Evolutionary conservation across 2,329 filamentous ascomycete genomes (phyloP), one percentile per base, ranked within the genome.

Genomic region (Stemphylium lycopersici): DNA sequence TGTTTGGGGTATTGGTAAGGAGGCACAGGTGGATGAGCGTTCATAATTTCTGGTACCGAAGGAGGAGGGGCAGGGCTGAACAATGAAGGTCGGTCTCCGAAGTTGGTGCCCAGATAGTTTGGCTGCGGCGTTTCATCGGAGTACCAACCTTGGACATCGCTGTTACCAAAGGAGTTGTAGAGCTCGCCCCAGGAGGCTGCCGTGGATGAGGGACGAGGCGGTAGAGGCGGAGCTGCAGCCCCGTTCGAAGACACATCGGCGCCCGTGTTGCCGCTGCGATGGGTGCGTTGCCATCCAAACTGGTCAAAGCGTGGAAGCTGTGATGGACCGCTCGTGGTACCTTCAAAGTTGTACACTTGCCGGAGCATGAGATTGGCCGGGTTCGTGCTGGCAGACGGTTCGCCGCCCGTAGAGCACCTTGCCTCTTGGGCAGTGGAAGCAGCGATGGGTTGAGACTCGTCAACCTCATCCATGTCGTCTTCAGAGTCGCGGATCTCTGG

Each of bases 171-270:
- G n/a, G 44, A 32, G 26, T 58, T 57, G n/a, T 55, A 57, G 12
- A 33, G 8, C 11, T 43, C 32, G 18, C 45, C 32, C 55, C 55
- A 68, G 1, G 46, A 44, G 34, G 60, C 38, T 15, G 43, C 38
- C 34, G 47, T 58, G 3, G 61, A 40, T 42, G 59, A 40, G 12
- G 59, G 57, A 8, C 63, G 63, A 37, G 66, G 63, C 12, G 65
- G 63, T 4, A 66, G 49, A 38, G 62, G 54, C 13, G 62, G 56
- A 31, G 58, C 55, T n/a, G 37, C 32, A 22, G 37, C 22, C 24
- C 32, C 37, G 4, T 55, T 48, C 6, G 36, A 37, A 8, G 48
- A 44, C 15, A 43, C n/a, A 20, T 36, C 48, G 18, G 37, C 33
- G 6, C 11, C 11, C 29, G 11, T 20, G 20, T 40, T 50, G 3